These are phyloP conservation scores for Debaryomyces castellii DNA, from an alignment of 805 yeast genomes.

Conservation along the genomic window DNA sequence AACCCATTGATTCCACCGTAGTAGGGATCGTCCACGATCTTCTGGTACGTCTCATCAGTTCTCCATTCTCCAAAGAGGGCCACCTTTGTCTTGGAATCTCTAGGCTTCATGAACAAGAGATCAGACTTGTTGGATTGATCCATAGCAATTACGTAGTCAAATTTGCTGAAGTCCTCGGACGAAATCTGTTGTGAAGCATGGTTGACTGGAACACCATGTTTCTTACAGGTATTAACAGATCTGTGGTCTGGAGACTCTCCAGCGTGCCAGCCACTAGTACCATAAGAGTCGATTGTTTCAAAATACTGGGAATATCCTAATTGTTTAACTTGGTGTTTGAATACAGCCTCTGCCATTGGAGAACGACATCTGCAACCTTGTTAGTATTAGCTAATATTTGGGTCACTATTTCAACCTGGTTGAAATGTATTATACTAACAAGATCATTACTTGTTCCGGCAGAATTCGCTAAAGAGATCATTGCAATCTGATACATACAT, in stretches of 20 bases:
- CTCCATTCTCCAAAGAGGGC: constrained; percentile 82
- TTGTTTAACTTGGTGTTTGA: constrained; percentile 59
- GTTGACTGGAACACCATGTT: constrained; percentile 69
- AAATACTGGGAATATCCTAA: constrained; percentile 47
- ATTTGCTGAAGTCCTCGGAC: constrained; percentile 49
- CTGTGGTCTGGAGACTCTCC: constrained; percentile 84
- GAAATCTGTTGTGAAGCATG: constrained; percentile 75
- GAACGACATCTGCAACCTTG: constrained; percentile 68
- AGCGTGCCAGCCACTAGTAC: constrained; percentile 80
- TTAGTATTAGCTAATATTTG: too few relatives aligned
- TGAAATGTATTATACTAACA: too few relatives aligned
- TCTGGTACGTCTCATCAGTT: constrained; percentile 46
- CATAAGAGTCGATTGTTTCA: constrained; percentile 74
- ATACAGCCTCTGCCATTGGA: constrained; percentile 97
- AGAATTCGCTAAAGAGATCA: background rate
- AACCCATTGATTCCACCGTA: constrained; percentile 87
- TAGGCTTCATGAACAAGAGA: constrained; percentile 53
- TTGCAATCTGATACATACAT: constrained; percentile 48
- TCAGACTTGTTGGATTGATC: constrained; percentile 59
- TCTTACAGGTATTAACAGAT: constrained; percentile 63
- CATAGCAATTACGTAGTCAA: constrained; percentile 73
- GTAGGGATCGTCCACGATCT: constrained; percentile 84
- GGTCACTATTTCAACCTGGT: too few relatives aligned
- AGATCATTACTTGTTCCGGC: background rate
- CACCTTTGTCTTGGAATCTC: constrained; percentile 47